Percentiles rank a stretch among this genome's conserved stretches.
These are phyloP conservation scores for Cymbopogon citratus DNA, from an alignment of 176 grass and related monocot genomes.

Conservation along the genomic window DNA sequence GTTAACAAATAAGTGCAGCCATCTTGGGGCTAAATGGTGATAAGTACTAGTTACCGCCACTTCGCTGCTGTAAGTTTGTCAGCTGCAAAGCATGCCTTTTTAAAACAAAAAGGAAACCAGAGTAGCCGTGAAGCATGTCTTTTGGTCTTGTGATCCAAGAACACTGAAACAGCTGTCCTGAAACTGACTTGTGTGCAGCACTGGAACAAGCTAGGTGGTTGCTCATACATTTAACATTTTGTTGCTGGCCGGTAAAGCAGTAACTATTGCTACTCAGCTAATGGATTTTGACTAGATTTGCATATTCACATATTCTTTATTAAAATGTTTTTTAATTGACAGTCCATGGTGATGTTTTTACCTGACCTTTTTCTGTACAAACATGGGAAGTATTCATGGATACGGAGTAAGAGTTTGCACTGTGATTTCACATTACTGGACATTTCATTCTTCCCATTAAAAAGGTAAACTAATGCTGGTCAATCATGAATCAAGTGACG, in stretches of 20 bases:
- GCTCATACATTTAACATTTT: neutral
- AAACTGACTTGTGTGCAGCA: neutral
- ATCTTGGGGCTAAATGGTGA: constrained; percentile 21
- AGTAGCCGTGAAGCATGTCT: constrained; percentile 38
- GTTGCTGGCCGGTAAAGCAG: constrained; percentile 25
- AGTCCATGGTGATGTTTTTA: neutral
- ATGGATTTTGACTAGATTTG: no score
- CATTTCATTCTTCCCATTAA: neutral
- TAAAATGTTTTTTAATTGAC: neutral
- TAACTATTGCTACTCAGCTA: neutral
- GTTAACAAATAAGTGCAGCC: neutral
- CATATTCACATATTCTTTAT: no score
- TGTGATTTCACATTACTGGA: neutral
- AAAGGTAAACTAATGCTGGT: neutral
- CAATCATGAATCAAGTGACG: constrained; percentile 19
- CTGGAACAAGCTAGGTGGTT: neutral
- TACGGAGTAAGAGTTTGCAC: neutral
- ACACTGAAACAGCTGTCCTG: neutral
- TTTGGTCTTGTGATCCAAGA: constrained; percentile 37
- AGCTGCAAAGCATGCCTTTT: constrained; percentile 24
- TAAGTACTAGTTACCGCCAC: constrained; percentile 8
- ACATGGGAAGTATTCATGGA: neutral
- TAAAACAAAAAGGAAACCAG: neutral
- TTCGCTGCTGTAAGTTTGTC: constrained; percentile 25
- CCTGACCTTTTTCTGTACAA: neutral